Evolutionary conservation across 176 grass and related monocot species (phyloP).

Genomic region (Triticum timopheevii): DNA sequence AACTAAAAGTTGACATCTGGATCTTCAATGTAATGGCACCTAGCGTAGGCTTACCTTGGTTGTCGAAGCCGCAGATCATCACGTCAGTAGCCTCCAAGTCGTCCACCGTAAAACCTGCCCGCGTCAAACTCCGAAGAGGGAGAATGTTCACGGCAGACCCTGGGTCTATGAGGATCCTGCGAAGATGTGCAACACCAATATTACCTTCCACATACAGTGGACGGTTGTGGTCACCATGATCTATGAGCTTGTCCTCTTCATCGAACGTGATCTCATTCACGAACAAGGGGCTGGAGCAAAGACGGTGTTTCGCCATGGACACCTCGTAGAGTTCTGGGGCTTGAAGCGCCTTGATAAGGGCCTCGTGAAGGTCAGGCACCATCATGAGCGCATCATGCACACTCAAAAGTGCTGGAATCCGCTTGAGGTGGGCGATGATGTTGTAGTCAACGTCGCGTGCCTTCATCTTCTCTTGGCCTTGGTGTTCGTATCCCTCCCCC

Average conservation of each 20-base stretch:
- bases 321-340: too few species aligned
- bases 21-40: not conserved
- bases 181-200: too few species aligned
- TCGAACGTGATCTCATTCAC: not conserved
- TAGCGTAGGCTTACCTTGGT: not conserved
- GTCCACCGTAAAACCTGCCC: not conserved
- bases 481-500: too few species aligned
- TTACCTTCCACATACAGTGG: not conserved
- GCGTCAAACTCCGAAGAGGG: not conserved
- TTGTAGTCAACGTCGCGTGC: not conserved
- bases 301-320: not conserved
- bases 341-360: too few species aligned
- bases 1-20: not conserved
- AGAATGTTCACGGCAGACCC: not conserved
- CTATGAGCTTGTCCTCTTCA: not conserved
- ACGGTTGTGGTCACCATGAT: not conserved
- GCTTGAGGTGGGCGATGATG: not conserved
- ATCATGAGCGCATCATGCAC: not conserved
- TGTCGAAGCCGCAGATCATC: not conserved
- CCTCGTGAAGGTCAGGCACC: not conserved
- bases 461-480: too few species aligned
- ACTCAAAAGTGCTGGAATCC: not conserved
- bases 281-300: accelerated
- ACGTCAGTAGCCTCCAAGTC: not conserved
- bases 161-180: too few species aligned